phyloP scores from a whole-genome alignment of 495 filamentous ascomycete genomes.

The Tuber umbilicatum region DNA sequence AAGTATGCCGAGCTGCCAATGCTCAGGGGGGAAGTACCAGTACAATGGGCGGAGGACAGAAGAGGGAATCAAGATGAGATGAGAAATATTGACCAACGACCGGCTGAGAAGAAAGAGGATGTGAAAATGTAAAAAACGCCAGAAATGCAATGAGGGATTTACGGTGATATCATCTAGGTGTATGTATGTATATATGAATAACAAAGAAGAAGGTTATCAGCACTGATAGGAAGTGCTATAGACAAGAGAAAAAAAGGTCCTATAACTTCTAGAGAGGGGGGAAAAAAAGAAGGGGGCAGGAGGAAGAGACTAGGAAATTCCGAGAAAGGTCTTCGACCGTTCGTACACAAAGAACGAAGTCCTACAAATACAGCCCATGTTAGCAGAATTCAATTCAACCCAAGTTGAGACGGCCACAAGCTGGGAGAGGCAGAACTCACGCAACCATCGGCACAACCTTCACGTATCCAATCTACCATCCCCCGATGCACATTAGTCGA shows the following conservation, averaged over 20 bases:
- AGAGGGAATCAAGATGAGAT: background rate
- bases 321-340: slow-evolving; percentile 64
- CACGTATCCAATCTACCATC: slow-evolving; percentile 71
- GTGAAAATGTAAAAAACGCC: background rate
- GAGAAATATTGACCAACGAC: background rate
- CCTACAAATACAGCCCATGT: slow-evolving; percentile 10
- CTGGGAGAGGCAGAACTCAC: slow-evolving; percentile 53
- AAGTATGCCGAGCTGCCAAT: background rate
- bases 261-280: too few relatives aligned
- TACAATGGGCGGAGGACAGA: background rate
- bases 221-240: too few relatives aligned
- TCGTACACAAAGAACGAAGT: slow-evolving; percentile 65
- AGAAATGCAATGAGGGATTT: background rate
- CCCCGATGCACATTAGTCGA: background rate
- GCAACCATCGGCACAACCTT: slow-evolving; percentile 91
- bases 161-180: background rate
- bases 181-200: background rate
- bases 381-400: background rate
- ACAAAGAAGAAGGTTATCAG: background rate
- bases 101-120: background rate
- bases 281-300: background rate
- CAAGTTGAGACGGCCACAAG: background rate
- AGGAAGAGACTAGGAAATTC: slow-evolving; percentile 51
- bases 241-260: background rate
- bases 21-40: background rate